These are phyloP conservation scores for Neoarthrinium moseri DNA, from an alignment of 2,329 filamentous ascomycete species.

Conservation along the genomic window DNA sequence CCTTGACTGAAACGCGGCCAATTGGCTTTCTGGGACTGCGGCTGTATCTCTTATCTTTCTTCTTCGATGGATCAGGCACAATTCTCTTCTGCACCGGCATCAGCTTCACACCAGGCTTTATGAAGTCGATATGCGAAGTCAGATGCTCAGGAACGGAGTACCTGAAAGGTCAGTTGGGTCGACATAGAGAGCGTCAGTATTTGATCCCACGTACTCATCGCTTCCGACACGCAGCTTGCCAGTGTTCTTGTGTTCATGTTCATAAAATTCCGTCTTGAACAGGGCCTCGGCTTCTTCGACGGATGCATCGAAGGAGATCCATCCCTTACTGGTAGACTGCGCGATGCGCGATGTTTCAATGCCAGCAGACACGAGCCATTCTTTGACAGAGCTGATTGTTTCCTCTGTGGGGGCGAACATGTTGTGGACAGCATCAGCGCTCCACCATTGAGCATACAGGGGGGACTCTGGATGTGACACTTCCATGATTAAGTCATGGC, in stretches of 20 bases:
- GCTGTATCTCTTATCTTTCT: conserved; percentile 6
- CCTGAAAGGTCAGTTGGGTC: conserved; percentile 29
- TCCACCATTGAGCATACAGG: conserved; percentile 37
- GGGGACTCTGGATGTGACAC: conserved; percentile 23
- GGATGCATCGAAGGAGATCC: conserved; percentile 34
- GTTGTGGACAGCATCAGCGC: conserved; percentile 32
- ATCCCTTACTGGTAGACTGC: conserved; percentile 27
- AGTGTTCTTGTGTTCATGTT: conserved; percentile 27
- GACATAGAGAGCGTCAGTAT: conserved; percentile 15
- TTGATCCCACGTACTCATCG: conserved; percentile 7
- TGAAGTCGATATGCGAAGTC: conserved; percentile 42
- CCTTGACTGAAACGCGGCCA: conserved; percentile 1
- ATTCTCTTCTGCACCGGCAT: conserved; percentile 1
- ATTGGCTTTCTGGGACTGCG: conserved; percentile 11
- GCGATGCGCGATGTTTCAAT: conserved; percentile 22
- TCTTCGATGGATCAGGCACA: not conserved
- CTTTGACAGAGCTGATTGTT: conserved; percentile 26
- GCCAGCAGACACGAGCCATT: conserved; percentile 30
- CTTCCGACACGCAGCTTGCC: not conserved
- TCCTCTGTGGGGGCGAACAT: conserved; percentile 33
- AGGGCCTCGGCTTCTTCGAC: conserved; percentile 30
- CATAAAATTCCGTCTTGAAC: conserved; percentile 31
- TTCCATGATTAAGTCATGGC: not conserved
- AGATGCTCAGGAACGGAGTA: conserved; percentile 24
- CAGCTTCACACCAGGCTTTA: conserved; percentile 44